A percentile compares a stretch with the other conserved stretches of the same genome.
Conservation (phyloP, 495 filamentous ascomycete species). For the Neurospora tetraspora region DNA sequence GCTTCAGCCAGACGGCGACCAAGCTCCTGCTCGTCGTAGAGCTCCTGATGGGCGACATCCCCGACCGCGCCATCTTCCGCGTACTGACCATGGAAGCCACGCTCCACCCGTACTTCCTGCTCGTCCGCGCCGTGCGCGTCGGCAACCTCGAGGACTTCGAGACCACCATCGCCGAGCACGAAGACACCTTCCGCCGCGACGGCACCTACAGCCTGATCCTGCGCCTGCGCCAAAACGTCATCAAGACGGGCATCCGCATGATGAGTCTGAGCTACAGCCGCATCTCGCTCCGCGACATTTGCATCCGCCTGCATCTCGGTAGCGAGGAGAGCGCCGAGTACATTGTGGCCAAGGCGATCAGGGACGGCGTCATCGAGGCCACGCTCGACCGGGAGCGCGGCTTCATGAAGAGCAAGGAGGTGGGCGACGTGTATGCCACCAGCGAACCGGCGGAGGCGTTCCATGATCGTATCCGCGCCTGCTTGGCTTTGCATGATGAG, state of each 20-base stretch:
- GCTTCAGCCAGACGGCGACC: slow-evolving; percentile 90
- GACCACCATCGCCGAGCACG: slow-evolving; percentile 67
- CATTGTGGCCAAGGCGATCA: slow-evolving; percentile 96
- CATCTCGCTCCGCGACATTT: slow-evolving; percentile 96
- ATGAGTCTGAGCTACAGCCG: slow-evolving; percentile 96
- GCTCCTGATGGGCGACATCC: slow-evolving; percentile 96
- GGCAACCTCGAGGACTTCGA: slow-evolving; percentile 90
- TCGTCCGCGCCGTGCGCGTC: slow-evolving; percentile 89
- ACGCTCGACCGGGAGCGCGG: slow-evolving; percentile 87
- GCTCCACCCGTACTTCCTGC: slow-evolving; percentile 80
- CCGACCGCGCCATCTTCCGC: slow-evolving; percentile 87
- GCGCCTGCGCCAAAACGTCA: slow-evolving; percentile 92
- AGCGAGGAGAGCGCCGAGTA: slow-evolving; percentile 96
- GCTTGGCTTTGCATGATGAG: slow-evolving; percentile 86
- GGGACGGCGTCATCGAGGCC: slow-evolving; percentile 96
- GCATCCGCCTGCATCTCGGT: slow-evolving; percentile 83
- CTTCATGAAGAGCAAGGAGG: slow-evolving; percentile 97
- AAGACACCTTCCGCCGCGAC: slow-evolving; percentile 77
- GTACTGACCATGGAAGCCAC: slow-evolving; percentile 74
- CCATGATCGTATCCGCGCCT: slow-evolving; percentile 89
- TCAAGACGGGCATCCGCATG: slow-evolving; percentile 98
- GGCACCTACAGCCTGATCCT: slow-evolving; percentile 93
- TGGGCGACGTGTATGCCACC: slow-evolving; percentile 90
- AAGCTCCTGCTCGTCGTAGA: slow-evolving; percentile 93
- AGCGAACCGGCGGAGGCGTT: slow-evolving; percentile 93